Conservation (phyloP, 441 rosid species). For the Omphalea diandra region DNA sequence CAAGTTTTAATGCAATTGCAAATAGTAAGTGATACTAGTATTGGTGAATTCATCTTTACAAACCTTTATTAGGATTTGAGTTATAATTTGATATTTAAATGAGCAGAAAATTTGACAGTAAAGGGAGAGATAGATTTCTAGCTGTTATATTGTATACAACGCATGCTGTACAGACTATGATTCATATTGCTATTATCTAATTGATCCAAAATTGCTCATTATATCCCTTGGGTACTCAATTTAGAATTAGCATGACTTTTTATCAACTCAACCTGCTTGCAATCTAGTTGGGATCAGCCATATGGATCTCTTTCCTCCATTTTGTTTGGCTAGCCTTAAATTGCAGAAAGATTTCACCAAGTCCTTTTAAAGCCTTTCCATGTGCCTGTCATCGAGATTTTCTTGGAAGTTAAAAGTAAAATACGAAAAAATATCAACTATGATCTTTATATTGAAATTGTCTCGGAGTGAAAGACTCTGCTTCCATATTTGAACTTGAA, state of each 20-base stretch:
- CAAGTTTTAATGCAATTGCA: background rate
- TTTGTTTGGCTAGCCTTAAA: constrained; percentile 1
- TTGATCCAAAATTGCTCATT: background rate
- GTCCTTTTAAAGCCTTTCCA: background rate
- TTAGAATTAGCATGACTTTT: background rate
- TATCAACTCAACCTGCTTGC: background rate
- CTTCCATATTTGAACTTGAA: constrained; percentile 11
- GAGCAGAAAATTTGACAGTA: background rate
- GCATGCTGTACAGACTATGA: background rate
- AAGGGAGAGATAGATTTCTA: background rate
- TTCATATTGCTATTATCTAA: background rate
- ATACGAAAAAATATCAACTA: background rate
- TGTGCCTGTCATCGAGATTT: constrained; percentile 5
- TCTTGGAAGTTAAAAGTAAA: background rate
- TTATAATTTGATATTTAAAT: constrained; percentile 10
- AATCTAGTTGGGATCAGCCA: background rate
- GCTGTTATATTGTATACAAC: background rate
- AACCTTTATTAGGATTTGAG: background rate
- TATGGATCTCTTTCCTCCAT: background rate
- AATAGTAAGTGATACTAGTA: background rate
- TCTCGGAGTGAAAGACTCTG: background rate
- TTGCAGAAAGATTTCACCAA: background rate
- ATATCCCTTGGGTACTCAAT: constrained; percentile 7
- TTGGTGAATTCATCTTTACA: background rate
- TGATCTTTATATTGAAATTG: background rate